Evolutionary conservation across 2,329 filamentous ascomycete species (phyloP).

Genomic region (Paraconiothyrium brasiliense): DNA sequence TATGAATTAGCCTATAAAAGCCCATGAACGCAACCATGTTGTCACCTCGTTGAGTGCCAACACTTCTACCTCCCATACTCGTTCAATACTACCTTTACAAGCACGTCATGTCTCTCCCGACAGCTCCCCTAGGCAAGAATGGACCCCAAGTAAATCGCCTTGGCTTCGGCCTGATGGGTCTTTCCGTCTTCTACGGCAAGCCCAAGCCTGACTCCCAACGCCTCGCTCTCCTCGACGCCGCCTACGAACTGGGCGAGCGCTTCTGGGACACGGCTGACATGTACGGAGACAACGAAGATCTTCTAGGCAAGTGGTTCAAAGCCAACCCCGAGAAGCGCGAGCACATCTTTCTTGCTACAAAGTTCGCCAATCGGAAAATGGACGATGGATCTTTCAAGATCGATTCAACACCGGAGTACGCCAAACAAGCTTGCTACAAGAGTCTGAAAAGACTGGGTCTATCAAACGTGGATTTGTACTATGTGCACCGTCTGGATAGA

Average conservation of each 20-base stretch:
- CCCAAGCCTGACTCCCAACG: slow-evolving; percentile 60
- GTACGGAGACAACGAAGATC: slow-evolving; percentile 47
- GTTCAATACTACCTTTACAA: not conserved
- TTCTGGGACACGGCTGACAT: slow-evolving; percentile 38
- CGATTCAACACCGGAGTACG: slow-evolving; percentile 54
- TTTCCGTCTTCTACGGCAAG: slow-evolving; percentile 56
- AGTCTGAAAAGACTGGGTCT: slow-evolving; percentile 54
- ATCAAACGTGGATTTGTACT: slow-evolving; percentile 58
- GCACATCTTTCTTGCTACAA: slow-evolving; percentile 60
- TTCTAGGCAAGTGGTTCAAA: slow-evolving; percentile 48
- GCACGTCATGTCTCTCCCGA: slow-evolving; percentile 46
- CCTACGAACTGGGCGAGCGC: slow-evolving; percentile 58
- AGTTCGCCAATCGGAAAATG: slow-evolving; percentile 58
- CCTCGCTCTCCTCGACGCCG: slow-evolving; percentile 59
- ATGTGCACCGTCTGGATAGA: slow-evolving; percentile 54
- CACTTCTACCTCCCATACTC: too few species aligned
- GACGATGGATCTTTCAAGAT: slow-evolving; percentile 54
- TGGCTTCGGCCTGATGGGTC: slow-evolving; percentile 64
- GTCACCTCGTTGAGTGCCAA: too few species aligned
- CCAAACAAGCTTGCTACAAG: slow-evolving; percentile 49
- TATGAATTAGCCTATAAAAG: too few species aligned
- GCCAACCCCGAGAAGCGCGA: slow-evolving; percentile 48
- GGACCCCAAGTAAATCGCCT: slow-evolving; percentile 60
- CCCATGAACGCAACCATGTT: too few species aligned
- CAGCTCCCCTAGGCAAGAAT: slow-evolving; percentile 58